Conservation (phyloP, 2,329 filamentous ascomycete genomes). For the Colletotrichum plurivorum region DNA sequence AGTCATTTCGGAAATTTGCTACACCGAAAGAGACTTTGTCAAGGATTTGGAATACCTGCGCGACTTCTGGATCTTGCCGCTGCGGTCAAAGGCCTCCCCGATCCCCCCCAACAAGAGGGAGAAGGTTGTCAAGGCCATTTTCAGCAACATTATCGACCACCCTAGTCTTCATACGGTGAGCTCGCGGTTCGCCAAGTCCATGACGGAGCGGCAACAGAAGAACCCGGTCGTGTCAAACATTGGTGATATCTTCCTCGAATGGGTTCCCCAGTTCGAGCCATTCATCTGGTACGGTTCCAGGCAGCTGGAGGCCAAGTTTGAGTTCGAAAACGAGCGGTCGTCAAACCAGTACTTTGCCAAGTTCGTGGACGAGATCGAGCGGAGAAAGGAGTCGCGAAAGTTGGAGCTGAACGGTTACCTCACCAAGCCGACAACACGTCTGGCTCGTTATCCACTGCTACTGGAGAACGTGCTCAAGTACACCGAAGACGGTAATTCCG, state of each 20-base stretch:
- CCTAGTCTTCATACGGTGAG: constrained; percentile 90
- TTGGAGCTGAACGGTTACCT: constrained; percentile 97
- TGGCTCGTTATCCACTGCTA: constrained; percentile 93
- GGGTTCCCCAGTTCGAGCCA: constrained; percentile 91
- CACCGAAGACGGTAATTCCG: constrained; percentile 88
- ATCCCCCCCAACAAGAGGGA: constrained; percentile 91
- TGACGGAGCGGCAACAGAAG: constrained; percentile 93
- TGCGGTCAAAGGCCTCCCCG: constrained; percentile 85
- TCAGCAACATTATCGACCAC: constrained; percentile 92
- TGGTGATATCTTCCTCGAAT: constrained; percentile 95
- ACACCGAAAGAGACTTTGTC: constrained; percentile 98
- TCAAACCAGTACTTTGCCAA: constrained; percentile 87
- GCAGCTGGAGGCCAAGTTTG: constrained; percentile 96
- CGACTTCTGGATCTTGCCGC: constrained; percentile 97
- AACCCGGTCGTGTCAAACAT: constrained; percentile 89
- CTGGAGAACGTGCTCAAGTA: constrained; percentile 94
- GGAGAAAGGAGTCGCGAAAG: constrained; percentile 96
- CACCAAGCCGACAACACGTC: constrained; percentile 95
- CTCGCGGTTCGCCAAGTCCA: constrained; percentile 85
- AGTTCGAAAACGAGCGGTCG: constrained; percentile 96
- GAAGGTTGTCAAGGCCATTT: constrained; percentile 93
- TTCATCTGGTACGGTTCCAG: constrained; percentile 98
- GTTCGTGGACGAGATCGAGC: constrained; percentile 96
- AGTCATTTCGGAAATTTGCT: constrained; percentile 98
- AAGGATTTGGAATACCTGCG: constrained; percentile 98